Evolutionary conservation across 108 stramenopile species (phyloP), one percentile per base, ranked within the genome.

Genomic region (Skeletonema marinoi): DNA sequence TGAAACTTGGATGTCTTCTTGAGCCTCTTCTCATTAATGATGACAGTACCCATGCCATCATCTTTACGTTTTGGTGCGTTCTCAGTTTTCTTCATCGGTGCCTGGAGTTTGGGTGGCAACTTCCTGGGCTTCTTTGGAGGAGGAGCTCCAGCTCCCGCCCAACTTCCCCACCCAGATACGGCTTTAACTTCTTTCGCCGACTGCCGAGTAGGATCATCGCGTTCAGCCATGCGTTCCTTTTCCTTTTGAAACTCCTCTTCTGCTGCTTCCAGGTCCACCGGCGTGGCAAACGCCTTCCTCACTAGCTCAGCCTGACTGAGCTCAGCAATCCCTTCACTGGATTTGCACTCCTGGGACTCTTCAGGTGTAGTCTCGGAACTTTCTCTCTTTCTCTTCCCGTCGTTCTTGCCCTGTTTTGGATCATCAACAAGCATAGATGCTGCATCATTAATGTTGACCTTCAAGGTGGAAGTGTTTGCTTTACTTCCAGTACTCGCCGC

Each of bases 11-110:
- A 89, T 0, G 86, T 88, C 65, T 92, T 89, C 82, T 98, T 98
- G 35, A 92, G 56, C 17, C 98, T 86, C 81, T 97, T 97, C 77
- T 98, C 96, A 70, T 92, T 96, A 38, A 99, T 87, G 42, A 98
- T 94, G 17, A 99, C 97, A 46, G 92, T 84, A 11, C 87, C 86
- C 70, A 93, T 91, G 12, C 80, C 78, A 65, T 88, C 92, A 75
- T 98, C 97, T 62, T 89, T 78, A 13, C 94, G 84, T 69, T 84
- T 88, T 35, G 81, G 77, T 29, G 65, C 60, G 17, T 78, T 84
- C 38, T 65, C 68, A n/a, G 66, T 63, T 38, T 75, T 85, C 72
- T 89, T 90, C 44, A 56, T 33, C 17, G 93, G 89, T 19, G 94
- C 80, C 51, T 79, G 72, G 7, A 92, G 68, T 35, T 90, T 82